phyloP scores from a whole-genome alignment of 2,329 filamentous ascomycete genomes.

The Exophiala calicioides region DNA sequence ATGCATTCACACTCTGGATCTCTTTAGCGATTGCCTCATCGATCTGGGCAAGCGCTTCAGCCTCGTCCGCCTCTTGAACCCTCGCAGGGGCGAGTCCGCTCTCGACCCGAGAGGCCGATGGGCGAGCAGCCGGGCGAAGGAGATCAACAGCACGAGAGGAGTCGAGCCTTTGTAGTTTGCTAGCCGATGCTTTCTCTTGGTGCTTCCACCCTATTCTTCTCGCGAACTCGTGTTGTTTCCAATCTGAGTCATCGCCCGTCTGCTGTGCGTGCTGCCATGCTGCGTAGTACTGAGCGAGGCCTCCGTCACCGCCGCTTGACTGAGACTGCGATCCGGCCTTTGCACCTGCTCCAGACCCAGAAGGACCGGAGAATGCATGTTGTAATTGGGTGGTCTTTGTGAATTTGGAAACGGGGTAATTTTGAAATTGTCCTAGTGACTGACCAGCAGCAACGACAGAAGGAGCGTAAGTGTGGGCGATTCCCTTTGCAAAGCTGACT shows the following conservation, averaged over 20 bases:
- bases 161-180: constrained; percentile 33
- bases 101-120: constrained; percentile 50
- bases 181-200: constrained; percentile 43
- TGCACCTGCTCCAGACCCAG: constrained; percentile 53
- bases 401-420: constrained; percentile 53
- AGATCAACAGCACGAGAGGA: constrained; percentile 27
- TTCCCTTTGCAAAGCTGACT: constrained; percentile 93
- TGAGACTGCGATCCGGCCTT: constrained; percentile 59
- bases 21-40: constrained; percentile 82
- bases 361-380: constrained; percentile 69
- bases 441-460: constrained; percentile 95
- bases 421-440: constrained; percentile 61
- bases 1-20: constrained; percentile 61
- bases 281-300: constrained; percentile 87
- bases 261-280: constrained; percentile 79
- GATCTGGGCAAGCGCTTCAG: constrained; percentile 68
- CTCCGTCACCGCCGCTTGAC: constrained; percentile 55
- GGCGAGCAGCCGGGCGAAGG: constrained; percentile 23
- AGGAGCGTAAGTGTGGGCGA: constrained; percentile 97
- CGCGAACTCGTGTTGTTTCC: constrained; percentile 87
- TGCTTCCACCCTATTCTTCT: constrained; percentile 87
- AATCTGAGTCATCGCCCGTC: constrained; percentile 72
- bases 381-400: constrained; percentile 67
- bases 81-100: constrained; percentile 61
- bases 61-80: constrained; percentile 56